Conservation (phyloP, 2,329 filamentous ascomycete genomes). For the Verticillium longisporum region DNA sequence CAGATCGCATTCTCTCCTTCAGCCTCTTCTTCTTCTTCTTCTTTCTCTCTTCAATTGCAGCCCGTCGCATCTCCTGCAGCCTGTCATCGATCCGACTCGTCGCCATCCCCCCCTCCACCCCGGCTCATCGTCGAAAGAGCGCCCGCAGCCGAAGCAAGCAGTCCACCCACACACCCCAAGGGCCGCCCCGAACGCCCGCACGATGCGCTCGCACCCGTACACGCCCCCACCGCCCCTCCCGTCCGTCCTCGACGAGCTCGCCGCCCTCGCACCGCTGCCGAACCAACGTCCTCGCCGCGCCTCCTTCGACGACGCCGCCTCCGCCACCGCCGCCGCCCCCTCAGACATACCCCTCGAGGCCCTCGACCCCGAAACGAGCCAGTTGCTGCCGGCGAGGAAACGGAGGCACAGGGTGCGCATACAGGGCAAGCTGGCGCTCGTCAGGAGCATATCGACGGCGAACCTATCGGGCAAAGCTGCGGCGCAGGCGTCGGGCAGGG, state of each 20-base stretch:
- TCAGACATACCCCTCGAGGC: constrained; percentile 14
- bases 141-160: neutral
- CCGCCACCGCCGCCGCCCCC: neutral
- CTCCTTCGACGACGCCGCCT: neutral
- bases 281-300: neutral
- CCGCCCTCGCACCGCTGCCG: neutral
- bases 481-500: neutral
- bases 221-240: neutral
- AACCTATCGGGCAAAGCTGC: constrained; percentile 10
- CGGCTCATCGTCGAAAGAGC: neutral
- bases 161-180: neutral
- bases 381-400: constrained; percentile 18
- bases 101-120: neutral
- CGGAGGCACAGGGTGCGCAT: constrained; percentile 26
- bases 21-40: neutral
- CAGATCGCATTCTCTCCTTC: neutral
- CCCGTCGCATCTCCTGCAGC: neutral
- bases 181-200: neutral
- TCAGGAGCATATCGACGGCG: constrained; percentile 25
- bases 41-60: neutral
- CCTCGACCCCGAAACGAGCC: constrained; percentile 22
- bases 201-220: neutral
- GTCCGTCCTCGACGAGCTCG: constrained; percentile 1
- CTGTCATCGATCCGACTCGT: neutral
- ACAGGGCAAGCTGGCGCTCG: constrained; percentile 26